These are phyloP conservation scores for Kodamaea restingae DNA, from an alignment of 805 yeast genomes.

Conservation along the genomic window DNA sequence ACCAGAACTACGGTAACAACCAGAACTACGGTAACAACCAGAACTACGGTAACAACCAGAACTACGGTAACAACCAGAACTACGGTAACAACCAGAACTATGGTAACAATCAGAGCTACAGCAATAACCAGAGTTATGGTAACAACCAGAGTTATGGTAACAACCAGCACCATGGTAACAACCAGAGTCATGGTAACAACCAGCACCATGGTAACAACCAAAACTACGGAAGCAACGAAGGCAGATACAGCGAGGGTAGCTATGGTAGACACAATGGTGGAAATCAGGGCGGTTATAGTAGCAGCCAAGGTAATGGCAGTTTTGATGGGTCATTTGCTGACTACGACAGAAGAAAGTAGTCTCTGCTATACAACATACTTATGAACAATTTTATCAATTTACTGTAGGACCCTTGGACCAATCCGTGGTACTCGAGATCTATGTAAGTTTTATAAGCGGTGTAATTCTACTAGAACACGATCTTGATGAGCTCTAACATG, in stretches of 20 bases:
- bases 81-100: constrained; percentile 3
- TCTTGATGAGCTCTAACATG: no score
- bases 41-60: constrained; percentile 2
- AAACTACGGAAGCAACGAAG: constrained; percentile 2
- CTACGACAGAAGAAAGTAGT: constrained; percentile 4
- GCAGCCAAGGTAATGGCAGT: constrained; percentile 1
- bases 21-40: constrained; percentile 8
- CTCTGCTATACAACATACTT: not conserved
- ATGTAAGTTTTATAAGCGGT: no score
- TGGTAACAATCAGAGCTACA: constrained; percentile 2
- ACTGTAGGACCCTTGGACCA: no score
- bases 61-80: not conserved
- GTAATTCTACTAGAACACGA: no score
- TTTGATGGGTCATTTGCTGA: constrained; percentile 7
- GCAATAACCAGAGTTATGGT: constrained; percentile 2
- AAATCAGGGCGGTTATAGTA: constrained; percentile 1
- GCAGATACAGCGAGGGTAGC: not conserved
- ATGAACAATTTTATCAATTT: not conserved
- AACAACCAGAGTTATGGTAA: constrained; percentile 3
- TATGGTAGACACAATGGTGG: not conserved
- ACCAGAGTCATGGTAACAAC: constrained; percentile 1
- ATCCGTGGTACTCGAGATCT: no score
- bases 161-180: constrained; percentile 1
- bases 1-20: constrained; percentile 1
- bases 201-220: constrained; percentile 8